Evolutionary conservation across 495 filamentous ascomycete genomes (phyloP).

Genomic region (Daldinia grandis): DNA sequence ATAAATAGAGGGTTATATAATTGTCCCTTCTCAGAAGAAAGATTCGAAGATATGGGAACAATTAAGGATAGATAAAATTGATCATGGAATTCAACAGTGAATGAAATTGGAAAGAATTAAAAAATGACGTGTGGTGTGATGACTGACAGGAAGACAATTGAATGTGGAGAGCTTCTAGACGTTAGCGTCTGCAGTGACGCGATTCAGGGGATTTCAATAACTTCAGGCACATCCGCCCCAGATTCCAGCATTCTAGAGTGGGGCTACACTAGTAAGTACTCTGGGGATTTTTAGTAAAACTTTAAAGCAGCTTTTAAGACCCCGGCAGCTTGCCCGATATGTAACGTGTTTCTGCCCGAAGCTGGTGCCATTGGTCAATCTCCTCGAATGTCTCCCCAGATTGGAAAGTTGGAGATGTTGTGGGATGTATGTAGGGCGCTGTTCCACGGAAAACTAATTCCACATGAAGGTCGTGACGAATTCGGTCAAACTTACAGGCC

Average conservation of each 20-base stretch:
- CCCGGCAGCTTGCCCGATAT: not conserved
- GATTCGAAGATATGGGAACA: not conserved
- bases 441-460: not conserved
- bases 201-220: slow-evolving; percentile 12
- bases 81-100: not conserved
- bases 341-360: slow-evolving; percentile 2
- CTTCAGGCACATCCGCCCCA: slow-evolving; percentile 24
- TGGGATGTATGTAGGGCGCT: not conserved
- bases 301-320: not conserved
- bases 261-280: not conserved
- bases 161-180: slow-evolving; percentile 29
- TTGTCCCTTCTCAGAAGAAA: not conserved
- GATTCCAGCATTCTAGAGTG: slow-evolving; percentile 18
- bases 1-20: not conserved
- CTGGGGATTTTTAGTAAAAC: slow-evolving; percentile 22
- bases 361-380: slow-evolving; percentile 28
- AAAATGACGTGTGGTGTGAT: slow-evolving; percentile 34
- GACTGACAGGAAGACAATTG: slow-evolving; percentile 19
- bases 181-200: slow-evolving; percentile 15
- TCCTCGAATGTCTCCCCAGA: slow-evolving; percentile 17
- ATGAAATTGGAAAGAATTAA: slow-evolving; percentile 4
- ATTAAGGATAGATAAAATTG: not conserved
- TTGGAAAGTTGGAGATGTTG: slow-evolving; percentile 23
- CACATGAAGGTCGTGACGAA: not conserved
- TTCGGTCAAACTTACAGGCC: slow-evolving; percentile 19